A percentile compares a stretch with the other conserved stretches of the same genome.
Evolutionary conservation across 2,329 filamentous ascomycete genomes (phyloP).

Genomic region (Pseudogymnoascus sp.): DNA sequence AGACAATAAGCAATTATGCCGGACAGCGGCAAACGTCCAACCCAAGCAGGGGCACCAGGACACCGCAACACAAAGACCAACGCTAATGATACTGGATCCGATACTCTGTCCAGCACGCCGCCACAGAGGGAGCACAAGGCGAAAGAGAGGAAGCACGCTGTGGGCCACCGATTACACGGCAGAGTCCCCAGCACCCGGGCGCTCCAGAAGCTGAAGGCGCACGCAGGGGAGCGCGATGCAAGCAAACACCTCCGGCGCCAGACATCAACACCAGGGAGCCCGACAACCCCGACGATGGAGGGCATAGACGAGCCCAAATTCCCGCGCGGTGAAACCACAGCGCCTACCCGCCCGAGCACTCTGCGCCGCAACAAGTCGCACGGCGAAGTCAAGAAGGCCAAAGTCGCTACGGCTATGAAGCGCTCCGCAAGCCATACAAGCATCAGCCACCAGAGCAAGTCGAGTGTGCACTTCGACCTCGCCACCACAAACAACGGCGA

Average conservation of each 20-base stretch:
- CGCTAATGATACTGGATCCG: slow-evolving; percentile 10
- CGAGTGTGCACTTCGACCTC: slow-evolving; percentile 53
- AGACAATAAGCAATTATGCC: slow-evolving; percentile 8
- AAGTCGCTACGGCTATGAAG: slow-evolving; percentile 42
- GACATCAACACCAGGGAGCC: slow-evolving; percentile 10
- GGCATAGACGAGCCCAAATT: slow-evolving; percentile 45
- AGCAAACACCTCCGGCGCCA: slow-evolving; percentile 7
- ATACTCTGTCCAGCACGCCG: slow-evolving; percentile 23
- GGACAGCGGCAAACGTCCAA: background rate
- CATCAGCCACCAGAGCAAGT: slow-evolving; percentile 35
- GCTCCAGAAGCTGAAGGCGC: slow-evolving; percentile 24
- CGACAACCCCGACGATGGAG: slow-evolving; percentile 10
- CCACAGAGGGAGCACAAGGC: slow-evolving; percentile 20
- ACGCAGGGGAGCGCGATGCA: slow-evolving; percentile 19
- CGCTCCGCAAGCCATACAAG: slow-evolving; percentile 45
- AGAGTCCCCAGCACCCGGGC: slow-evolving; percentile 26
- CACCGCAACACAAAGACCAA: slow-evolving; percentile 2
- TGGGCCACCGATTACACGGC: slow-evolving; percentile 22
- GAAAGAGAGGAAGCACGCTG: slow-evolving; percentile 25
- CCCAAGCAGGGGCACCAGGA: slow-evolving; percentile 4
- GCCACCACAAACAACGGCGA: slow-evolving; percentile 23
- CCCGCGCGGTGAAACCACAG: slow-evolving; percentile 36
- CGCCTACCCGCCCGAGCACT: slow-evolving; percentile 43
- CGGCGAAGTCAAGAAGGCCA: slow-evolving; percentile 44
- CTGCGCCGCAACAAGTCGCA: slow-evolving; percentile 56